Conservation (phyloP, 306 rosid genomes). For the Canavalia gladiata region DNA sequence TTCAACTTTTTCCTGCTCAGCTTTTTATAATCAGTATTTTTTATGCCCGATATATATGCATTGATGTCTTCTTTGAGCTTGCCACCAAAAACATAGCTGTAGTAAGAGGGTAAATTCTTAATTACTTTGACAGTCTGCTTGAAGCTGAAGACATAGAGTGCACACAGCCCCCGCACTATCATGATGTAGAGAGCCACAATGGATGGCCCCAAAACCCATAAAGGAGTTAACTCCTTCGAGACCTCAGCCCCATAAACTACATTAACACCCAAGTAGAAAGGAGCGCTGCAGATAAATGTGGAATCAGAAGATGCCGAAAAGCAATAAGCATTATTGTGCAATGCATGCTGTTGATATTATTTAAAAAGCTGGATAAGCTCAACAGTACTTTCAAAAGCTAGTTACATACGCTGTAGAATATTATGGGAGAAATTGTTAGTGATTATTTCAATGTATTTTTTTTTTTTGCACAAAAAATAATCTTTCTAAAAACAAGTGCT, state of each 20-base stretch:
- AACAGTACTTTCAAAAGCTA: slow-evolving; percentile 5
- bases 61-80: slow-evolving; percentile 68
- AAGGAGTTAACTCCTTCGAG: slow-evolving; percentile 83
- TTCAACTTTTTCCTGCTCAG: slow-evolving; percentile 63
- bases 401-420: slow-evolving; percentile 12
- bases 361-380: slow-evolving; percentile 25
- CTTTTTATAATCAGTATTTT: slow-evolving; percentile 68
- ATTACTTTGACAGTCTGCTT: slow-evolving; percentile 72
- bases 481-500: background rate
- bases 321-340: slow-evolving; percentile 13
- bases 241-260: slow-evolving; percentile 74
- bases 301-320: slow-evolving; percentile 44
- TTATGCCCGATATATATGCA: slow-evolving; percentile 61
- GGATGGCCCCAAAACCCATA: slow-evolving; percentile 84
- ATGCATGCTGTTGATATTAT: slow-evolving; percentile 15
- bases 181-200: slow-evolving; percentile 72
- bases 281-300: slow-evolving; percentile 70
- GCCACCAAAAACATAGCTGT: slow-evolving; percentile 61
- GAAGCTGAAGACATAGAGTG: slow-evolving; percentile 79
- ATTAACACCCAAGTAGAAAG: slow-evolving; percentile 75
- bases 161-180: slow-evolving; percentile 62
- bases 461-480: background rate
- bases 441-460: background rate
- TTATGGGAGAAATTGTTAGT: background rate
- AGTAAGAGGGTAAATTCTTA: slow-evolving; percentile 68